Conservation (phyloP, 257 asterid species). For the Striga asiatica region DNA sequence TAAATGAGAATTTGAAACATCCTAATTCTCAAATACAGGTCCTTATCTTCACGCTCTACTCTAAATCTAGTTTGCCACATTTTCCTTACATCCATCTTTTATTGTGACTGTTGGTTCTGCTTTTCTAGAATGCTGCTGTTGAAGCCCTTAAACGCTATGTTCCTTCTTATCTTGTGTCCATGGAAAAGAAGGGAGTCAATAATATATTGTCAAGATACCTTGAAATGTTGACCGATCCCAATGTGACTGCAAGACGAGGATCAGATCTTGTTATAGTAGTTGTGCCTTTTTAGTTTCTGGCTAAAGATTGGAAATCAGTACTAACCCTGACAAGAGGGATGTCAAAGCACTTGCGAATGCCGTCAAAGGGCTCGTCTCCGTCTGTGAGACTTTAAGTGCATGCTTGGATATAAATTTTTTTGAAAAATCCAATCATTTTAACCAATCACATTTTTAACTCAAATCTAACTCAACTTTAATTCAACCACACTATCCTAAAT, state of each 20-base stretch:
- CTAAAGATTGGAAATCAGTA: constrained; percentile 54
- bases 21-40: constrained; percentile 93
- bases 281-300: constrained; percentile 59
- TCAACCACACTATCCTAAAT: too few relatives aligned
- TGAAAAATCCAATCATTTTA: too few relatives aligned
- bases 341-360: constrained; percentile 91
- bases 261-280: constrained; percentile 77
- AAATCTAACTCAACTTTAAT: too few relatives aligned
- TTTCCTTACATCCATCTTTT: constrained; percentile 4
- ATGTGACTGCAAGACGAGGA: constrained; percentile 91
- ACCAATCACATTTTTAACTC: too few relatives aligned
- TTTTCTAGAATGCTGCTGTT: constrained; percentile 65
- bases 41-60: constrained; percentile 13
- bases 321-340: constrained; percentile 73
- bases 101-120: constrained; percentile 18
- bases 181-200: constrained; percentile 37
- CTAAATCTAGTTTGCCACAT: constrained; percentile 1
- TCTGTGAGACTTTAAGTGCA: constrained; percentile 66
- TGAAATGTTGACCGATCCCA: constrained; percentile 67
- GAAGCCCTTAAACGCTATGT: constrained; percentile 63
- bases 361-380: constrained; percentile 73
- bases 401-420: too few relatives aligned
- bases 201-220: constrained; percentile 54
- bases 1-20: constrained; percentile 87
- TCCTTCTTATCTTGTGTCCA: constrained; percentile 39